Evolutionary conservation across 2,329 filamentous ascomycete species (phyloP).

Genomic region (Diaporthe citriasiana): DNA sequence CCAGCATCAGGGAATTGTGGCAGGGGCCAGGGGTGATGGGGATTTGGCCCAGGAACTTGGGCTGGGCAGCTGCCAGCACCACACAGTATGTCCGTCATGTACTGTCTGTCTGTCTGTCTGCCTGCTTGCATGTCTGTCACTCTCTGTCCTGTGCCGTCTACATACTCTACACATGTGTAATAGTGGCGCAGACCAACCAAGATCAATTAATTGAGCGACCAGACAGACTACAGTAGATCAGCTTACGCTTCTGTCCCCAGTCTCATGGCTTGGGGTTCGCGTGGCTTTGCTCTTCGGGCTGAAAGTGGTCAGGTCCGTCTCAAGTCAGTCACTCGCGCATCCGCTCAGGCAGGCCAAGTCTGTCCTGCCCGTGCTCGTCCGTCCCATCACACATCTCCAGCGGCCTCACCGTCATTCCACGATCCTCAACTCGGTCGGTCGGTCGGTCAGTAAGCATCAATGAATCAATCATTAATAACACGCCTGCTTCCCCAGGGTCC

Average conservation of each 20-base stretch:
- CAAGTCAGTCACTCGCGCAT: neutral
- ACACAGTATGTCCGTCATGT: conserved; percentile 16
- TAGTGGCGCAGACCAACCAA: conserved; percentile 4
- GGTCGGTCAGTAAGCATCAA: neutral
- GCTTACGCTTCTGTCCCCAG: neutral
- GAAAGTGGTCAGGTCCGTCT: neutral
- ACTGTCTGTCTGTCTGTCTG: neutral
- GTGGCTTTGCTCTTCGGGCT: conserved; percentile 24
- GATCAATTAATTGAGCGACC: conserved; percentile 11
- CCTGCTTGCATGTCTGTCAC: too few species aligned
- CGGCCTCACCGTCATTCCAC: conserved; percentile 29
- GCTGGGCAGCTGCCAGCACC: conserved; percentile 5
- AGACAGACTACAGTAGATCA: neutral
- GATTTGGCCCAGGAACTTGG: neutral
- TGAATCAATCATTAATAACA: neutral
- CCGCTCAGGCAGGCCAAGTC: conserved; percentile 22
- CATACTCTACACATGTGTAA: neutral
- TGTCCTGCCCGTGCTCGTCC: neutral
- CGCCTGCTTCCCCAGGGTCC: neutral
- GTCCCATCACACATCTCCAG: conserved; percentile 6
- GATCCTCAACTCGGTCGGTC: neutral
- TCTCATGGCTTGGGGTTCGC: conserved; percentile 10
- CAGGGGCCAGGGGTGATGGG: conserved; percentile 22
- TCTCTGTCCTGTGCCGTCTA: neutral
- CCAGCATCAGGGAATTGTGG: neutral